Conservation (phyloP, 495 filamentous ascomycete genomes). For the Cairneyella variabilis region DNA sequence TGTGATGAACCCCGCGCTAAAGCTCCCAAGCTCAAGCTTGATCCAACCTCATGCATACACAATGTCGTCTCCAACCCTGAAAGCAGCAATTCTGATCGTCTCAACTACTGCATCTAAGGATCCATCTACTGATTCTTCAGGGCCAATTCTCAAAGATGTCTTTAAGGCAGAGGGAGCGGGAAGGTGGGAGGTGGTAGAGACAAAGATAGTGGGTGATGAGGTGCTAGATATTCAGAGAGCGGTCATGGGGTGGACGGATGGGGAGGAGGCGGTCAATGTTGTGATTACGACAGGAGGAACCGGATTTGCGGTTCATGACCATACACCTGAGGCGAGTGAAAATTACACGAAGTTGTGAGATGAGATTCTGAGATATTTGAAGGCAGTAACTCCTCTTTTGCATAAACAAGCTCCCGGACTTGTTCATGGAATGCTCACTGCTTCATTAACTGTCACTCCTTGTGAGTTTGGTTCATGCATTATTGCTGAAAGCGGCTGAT, state of each 20-base stretch:
- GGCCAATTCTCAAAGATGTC: conserved; percentile 57
- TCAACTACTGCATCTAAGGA: conserved; percentile 90
- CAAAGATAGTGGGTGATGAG: conserved; percentile 79
- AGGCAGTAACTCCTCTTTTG: conserved; percentile 78
- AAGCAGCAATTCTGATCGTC: conserved; percentile 76
- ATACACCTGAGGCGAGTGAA: conserved; percentile 77
- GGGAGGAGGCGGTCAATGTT: conserved; percentile 59
- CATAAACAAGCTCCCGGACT: conserved; percentile 86
- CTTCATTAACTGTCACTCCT: conserved; percentile 81
- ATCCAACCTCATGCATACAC: conserved; percentile 13
- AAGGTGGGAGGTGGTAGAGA: conserved; percentile 65
- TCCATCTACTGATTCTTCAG: conserved; percentile 72
- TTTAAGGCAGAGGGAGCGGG: conserved; percentile 59
- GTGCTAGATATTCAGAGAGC: conserved; percentile 67
- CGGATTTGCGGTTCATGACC: conserved; percentile 85
- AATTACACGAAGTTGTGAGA: neutral
- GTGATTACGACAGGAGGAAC: conserved; percentile 90
- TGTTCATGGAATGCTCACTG: conserved; percentile 89
- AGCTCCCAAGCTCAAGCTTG: neutral
- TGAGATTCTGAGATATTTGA: neutral
- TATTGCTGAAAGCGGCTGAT: conserved; percentile 10
- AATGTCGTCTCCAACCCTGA: conserved; percentile 41
- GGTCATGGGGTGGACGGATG: conserved; percentile 67
- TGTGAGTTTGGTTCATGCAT: conserved; percentile 54
- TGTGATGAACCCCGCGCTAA: neutral